Base-by-base conservation (phyloP, 441 rosid genomes). In the Lepidium campestre region DNA sequence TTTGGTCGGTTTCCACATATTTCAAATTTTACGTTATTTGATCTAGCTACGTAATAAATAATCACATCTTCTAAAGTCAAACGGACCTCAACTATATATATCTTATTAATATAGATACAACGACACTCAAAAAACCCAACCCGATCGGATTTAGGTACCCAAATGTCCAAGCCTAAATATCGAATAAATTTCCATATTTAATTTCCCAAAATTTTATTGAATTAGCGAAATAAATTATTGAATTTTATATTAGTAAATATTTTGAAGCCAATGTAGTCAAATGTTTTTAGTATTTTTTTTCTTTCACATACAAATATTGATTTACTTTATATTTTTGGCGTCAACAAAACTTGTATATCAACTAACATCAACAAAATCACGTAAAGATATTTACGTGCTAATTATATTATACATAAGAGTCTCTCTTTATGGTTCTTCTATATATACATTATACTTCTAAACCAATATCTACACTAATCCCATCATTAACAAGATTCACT, bases 1-100 rank as follows among this genome's bases (percentile, higher is more conserved):
- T 65, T 40, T 72, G 75, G 75, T 65, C 75, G 75, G 75, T 71
- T 56, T 63, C 75, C 58, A 57, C 37, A 72, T 22, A 22, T 71
- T 22, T 57, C 32, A 40, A 15, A 12, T 40, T 40, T 71, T 57
- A 64, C 50, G 50, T 62, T 47, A 55, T 9, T 32, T 17, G 57
- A 15, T 46, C 18, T 22, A 22, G n/a, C n/a, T 1, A 29, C 34
- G 34, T 36, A 42, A 42, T 70, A 45, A 70, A 25, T 58, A 25
- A 18, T 62, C 40, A 52, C 27, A 53, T 58, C 49, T 59, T 46
- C 7, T 34, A 58, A 62, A 71, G 70, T 71, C 75, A 71, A 55
- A 64, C 23, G 31, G 35, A 47, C 37, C 59, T 64, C 70, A 71
- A 63, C 59, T 47, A 32, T 35, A 11, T 37, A 7, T n/a, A 10